Evolutionary conservation across 2,329 filamentous ascomycete species (phyloP), one percentile per base, ranked within the genome.

Genomic region (Diaporthe citriasiana): DNA sequence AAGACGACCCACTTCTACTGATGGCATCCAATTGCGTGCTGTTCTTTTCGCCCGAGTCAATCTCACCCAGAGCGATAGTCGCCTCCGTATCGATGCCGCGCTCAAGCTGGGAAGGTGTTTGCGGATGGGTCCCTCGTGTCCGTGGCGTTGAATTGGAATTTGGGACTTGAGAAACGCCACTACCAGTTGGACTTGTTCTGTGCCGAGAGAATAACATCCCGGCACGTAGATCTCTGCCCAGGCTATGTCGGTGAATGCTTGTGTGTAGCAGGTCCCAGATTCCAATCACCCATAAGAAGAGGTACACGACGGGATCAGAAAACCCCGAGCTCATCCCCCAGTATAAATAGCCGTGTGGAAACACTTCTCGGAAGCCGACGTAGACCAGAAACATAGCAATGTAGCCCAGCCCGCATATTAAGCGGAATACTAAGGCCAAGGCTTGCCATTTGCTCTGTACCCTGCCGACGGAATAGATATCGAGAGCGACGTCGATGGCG

Each of bases 381-480:
- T 83, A 84, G n/a, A 80, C 78, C 60, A 83, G 74, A 66, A 85
- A 82, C 38, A 83, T 72, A 25, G 79, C 78, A n/a, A 85, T 74
- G 60, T 84, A 82, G 25, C 78, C 78, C 22, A 80, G 70, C 6
- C 82, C 82, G 33, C 81, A 77, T 30, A 80, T 22, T 6, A 81
- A 76, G 35, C 83, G 81, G 15, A 80, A 65, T 9, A 81, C 45
- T 4, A 84, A 76, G n/a, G 80, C 78, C 78, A 81, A 81, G 40
- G 77, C 78, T 10, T 79, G 78, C 79, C 82, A 82, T 12, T 78
- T 78, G 50, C 74, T 78, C 68, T 81, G 78, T 55, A 79, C 77
- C 59, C 80, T 78, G 19, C 79, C 77, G 38, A 85, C 80, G 33
- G 81, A 81, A 71, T 80, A 76, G 53, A 82, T 75, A 75, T 85